A percentile compares a stretch with the other conserved stretches of the same genome.
These are phyloP conservation scores for Endogone sp. DNA, from an alignment of 192 early-diverging fungal species.

Conservation along the genomic window DNA sequence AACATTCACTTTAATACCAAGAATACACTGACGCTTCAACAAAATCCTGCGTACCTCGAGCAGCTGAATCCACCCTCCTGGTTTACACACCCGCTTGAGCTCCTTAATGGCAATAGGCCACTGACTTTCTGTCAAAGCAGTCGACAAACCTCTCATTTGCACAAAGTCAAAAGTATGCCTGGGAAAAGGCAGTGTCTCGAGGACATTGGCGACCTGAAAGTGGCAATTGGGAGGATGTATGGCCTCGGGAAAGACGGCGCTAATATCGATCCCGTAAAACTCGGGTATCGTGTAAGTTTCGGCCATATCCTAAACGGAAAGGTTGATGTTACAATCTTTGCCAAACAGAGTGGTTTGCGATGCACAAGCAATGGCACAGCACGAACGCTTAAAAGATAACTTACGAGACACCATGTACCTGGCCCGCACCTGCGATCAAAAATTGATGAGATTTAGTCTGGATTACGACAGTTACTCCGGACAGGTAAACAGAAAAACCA, in stretches of 20 bases:
- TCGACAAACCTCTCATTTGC: not conserved
- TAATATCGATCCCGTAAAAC: slow-evolving; percentile 19
- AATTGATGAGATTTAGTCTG: not conserved
- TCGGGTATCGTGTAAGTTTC: not conserved
- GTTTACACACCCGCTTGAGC: not conserved
- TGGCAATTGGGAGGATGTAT: slow-evolving; percentile 7
- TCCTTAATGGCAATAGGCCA: slow-evolving; percentile 1
- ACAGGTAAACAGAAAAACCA: not conserved
- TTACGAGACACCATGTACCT: not conserved
- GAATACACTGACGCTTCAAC: no score
- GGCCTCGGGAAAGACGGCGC: slow-evolving; percentile 19
- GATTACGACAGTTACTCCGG: no score
- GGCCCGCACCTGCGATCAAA: not conserved
- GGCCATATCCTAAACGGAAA: not conserved
- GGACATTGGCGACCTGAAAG: slow-evolving; percentile 1
- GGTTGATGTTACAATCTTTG: not conserved
- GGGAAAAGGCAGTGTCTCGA: slow-evolving; percentile 13
- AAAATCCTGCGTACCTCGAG: not conserved
- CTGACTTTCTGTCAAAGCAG: not conserved
- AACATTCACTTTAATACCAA: no score
- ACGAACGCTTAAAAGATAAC: not conserved
- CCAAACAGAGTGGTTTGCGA: not conserved
- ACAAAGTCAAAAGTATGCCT: slow-evolving; percentile 15
- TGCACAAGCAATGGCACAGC: not conserved
- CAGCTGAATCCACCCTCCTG: not conserved